Percentiles rank a stretch among this genome's conserved stretches.
Evolutionary conservation across 73 alveolate genomes (phyloP).

Genomic region (Effrenium voratum): DNA sequence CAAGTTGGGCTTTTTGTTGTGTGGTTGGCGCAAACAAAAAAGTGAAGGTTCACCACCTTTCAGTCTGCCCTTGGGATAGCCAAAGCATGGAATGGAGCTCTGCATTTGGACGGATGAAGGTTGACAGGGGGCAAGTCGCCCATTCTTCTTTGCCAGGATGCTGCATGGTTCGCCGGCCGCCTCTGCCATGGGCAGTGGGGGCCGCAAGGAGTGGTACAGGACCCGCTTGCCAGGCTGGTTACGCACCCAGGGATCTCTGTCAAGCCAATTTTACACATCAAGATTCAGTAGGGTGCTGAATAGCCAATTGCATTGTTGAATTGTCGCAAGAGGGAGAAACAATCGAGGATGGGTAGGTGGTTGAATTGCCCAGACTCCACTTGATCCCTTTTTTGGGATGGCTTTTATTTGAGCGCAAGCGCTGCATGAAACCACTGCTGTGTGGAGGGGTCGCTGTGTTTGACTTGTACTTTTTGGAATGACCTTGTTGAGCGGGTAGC

Average conservation of each 20-base stretch:
- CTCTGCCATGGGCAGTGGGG: slow-evolving; percentile 58
- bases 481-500: too few relatives aligned
- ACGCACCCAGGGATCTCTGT: not conserved
- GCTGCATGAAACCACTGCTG: too few relatives aligned
- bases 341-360: not conserved
- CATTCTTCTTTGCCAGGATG: too few relatives aligned
- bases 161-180: slow-evolving; percentile 80
- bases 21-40: too few relatives aligned
- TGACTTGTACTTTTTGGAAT: too few relatives aligned
- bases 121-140: too few relatives aligned
- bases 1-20: too few relatives aligned
- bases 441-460: too few relatives aligned
- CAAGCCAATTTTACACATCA: not conserved
- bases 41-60: too few relatives aligned
- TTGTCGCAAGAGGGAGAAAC: not conserved
- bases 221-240: not conserved
- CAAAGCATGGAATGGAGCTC: too few relatives aligned
- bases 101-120: too few relatives aligned
- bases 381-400: not conserved
- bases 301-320: not conserved
- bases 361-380: not conserved
- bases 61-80: too few relatives aligned
- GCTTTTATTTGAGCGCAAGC: not conserved
- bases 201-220: slow-evolving; percentile 58
- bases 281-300: not conserved